phyloP scores from a whole-genome alignment of 148 eudicot genomes.

The Persicaria tinctoria region DNA sequence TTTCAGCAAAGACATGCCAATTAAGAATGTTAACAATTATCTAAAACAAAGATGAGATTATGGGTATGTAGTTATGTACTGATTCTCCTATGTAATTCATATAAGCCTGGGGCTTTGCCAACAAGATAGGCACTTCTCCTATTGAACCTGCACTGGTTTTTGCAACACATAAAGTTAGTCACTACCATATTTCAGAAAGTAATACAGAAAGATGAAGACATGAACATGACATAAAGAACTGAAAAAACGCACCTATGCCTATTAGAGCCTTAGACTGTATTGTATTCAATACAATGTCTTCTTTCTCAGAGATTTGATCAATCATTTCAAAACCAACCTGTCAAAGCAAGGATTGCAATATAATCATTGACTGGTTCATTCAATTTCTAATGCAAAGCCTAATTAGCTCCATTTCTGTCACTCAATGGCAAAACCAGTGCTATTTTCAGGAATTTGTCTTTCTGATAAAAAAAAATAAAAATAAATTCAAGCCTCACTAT shows the following conservation, averaged over 20 bases:
- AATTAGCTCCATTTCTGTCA: background rate
- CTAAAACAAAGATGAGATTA: background rate
- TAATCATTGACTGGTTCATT: background rate
- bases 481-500: background rate
- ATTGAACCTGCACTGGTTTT: constrained; percentile 70
- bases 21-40: background rate
- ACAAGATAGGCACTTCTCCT: constrained; percentile 69
- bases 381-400: background rate
- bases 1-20: background rate
- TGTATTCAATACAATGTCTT: constrained; percentile 79
- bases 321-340: constrained; percentile 99
- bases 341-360: constrained; percentile 4
- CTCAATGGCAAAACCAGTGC: background rate
- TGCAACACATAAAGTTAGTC: background rate
- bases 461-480: background rate
- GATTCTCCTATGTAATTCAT: constrained; percentile 97
- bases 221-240: background rate
- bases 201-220: background rate
- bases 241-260: constrained; percentile 64
- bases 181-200: background rate
- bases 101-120: constrained; percentile 93
- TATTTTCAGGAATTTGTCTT: background rate
- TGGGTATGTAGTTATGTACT: constrained; percentile 34
- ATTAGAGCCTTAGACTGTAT: constrained; percentile 93
- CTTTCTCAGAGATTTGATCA: constrained; percentile 60